Base-by-base conservation (phyloP, 148 eudicot genomes). In the Agrostemma githago region DNA sequence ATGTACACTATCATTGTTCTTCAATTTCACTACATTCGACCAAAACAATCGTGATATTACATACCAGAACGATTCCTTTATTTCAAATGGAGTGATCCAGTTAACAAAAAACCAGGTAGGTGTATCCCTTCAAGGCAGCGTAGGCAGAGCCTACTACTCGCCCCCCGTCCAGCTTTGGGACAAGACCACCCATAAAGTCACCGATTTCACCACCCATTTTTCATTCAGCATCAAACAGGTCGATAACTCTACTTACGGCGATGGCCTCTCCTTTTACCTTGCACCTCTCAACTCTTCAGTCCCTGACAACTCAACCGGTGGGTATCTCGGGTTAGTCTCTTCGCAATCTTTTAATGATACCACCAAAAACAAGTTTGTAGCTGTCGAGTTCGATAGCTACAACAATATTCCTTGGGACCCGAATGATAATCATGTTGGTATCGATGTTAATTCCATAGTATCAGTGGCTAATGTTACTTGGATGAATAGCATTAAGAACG, bases 141-240 rank as follows among this genome's bases (percentile, higher is more conserved):
- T 70, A 2, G 86, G 86, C 26, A 68, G 84, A 54, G 89, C 82
- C 37, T 70, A 66, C 8, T 86, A 77, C 62, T 62, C 76, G 38
- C 34, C 17, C 9, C 71, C 74, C 3, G 53, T 86, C 0, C 80
- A 19, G 6, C 71, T 86, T 2, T 86, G 85, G 84, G 82, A 83
- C 61, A 53, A 77, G n/a, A 41, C 3, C 1, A 59, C 82, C 0
- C 15, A 66, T 12, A 64, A 68, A 16, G 12, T 77, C 4, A 62
- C 87, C 3, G 81, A 86, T 62, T 86, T 84, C 69, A 79, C 82
- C 17, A 84, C 89, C n/a, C 84, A 86, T 53, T 86, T 86, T 68
- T 71, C 82, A 2, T 84, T 86, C 42, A 20, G 62, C 66, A 86
- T 81, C 0, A 76, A 77, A 10, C 71, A 72, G 4, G 65, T 68